Conservation (phyloP, 441 rosid genomes). For the Rhodomyrtus psidioides region DNA sequence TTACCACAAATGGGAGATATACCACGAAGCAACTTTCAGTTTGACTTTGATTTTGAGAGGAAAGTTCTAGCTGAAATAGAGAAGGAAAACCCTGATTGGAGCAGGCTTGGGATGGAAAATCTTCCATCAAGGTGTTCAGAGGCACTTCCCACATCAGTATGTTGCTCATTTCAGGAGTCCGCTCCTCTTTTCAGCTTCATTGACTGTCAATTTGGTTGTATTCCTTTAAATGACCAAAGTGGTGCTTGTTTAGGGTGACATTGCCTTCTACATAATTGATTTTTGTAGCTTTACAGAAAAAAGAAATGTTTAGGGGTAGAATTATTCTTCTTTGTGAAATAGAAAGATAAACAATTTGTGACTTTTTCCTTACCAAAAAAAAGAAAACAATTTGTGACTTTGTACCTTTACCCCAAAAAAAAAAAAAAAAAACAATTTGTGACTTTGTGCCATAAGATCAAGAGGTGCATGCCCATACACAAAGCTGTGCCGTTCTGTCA, state of each 20-base stretch:
- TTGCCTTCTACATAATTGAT: not conserved
- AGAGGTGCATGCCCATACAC: not conserved
- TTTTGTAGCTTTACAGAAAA: not conserved
- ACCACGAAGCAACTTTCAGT: constrained; percentile 76
- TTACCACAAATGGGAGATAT: constrained; percentile 54
- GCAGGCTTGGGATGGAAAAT: constrained; percentile 57
- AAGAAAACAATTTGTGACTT: not conserved
- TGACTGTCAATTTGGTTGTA: not conserved
- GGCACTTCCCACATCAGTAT: constrained; percentile 45
- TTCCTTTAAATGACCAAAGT: not conserved
- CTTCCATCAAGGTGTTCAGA: constrained; percentile 41
- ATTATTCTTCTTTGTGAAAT: not conserved
- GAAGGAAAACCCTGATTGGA: constrained; percentile 65
- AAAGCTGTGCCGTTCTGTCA: not conserved
- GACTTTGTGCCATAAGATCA: not conserved
- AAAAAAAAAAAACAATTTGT: not conserved
- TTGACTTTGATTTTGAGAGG: constrained; percentile 71
- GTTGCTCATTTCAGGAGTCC: not conserved
- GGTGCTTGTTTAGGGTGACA: not conserved
- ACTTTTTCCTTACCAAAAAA: not conserved
- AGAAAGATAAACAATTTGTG: not conserved
- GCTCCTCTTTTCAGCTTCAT: not conserved
- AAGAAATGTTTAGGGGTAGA: not conserved
- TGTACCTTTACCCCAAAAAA: not conserved
- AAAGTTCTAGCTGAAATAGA: constrained; percentile 71